Evolutionary conservation across 345 rosid genomes (phyloP), one percentile per base, ranked within the genome.

Genomic region (Clausena lansium): DNA sequence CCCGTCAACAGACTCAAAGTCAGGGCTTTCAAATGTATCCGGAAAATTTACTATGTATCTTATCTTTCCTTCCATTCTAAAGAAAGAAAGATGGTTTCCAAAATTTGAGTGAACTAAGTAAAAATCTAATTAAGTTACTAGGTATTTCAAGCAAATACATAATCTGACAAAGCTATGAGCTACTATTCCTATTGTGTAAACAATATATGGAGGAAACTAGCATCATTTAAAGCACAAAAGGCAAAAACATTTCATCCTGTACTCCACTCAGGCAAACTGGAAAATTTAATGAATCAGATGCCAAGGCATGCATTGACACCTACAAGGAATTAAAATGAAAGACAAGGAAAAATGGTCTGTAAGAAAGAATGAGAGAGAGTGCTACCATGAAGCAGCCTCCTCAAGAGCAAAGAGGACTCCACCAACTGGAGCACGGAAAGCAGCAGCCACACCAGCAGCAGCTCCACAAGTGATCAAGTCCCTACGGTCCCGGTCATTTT

Each of bases 391-490:
- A 78, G 90, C 88, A 61, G 88, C 88, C 82, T 87, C 90, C 80
- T 87, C 90, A 17, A 87, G 88, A 63, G 88, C 88, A 71, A 86
- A 86, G 57, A 86, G 87, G 38, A 86, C 87, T 6, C 89, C 89
- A 19, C 89, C 89, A 71, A 87, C 86, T n/a, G 88, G 88, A 66
- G 86, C 86, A 75, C 86, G 85, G 60, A 87, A 87, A n/a, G 86
- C 85, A 81, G 85, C 91, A 45, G 88, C 87, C 25, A 88, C 88
- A 76, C 88, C 86, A 35, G 86, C 86, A 71, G 88, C 89, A 41
- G 87, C 88, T 60, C 89, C 88, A 75, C 87, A 88, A 57, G 89
- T 88, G 81, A 88, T 84, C 74, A 88, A 73, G 80, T 85, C 91
- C 64, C 91, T 79, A 66, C 88, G 74, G 62, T 88, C 91, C 17